Conservation (phyloP, 1,284 basidiomycete species). For the Cryptococcus sp. region DNA sequence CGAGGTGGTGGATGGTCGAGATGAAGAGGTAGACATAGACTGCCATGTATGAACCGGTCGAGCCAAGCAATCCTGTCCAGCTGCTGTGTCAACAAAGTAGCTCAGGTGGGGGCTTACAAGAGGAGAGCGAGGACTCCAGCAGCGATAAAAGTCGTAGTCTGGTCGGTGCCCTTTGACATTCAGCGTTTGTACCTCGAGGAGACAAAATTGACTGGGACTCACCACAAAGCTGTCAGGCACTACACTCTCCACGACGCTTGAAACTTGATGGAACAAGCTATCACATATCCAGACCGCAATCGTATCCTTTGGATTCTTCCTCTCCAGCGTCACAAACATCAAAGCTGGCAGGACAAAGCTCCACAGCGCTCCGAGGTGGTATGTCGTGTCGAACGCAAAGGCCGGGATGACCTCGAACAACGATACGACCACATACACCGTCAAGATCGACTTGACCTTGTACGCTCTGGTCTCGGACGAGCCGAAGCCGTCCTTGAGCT, state of each 20-base stretch:
- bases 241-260: conserved; percentile 12
- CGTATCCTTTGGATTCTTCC: conserved; percentile 22
- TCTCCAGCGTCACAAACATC: conserved; percentile 20
- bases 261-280: conserved; percentile 16
- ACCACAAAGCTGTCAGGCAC: conserved; percentile 15
- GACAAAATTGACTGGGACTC: neutral
- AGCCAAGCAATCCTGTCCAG: conserved; percentile 29
- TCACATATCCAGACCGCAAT: conserved; percentile 26
- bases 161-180: conserved; percentile 8
- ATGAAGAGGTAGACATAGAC: conserved; percentile 23
- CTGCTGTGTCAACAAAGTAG: conserved; percentile 6
- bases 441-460: conserved; percentile 25
- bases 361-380: conserved; percentile 37
- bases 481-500: conserved; percentile 20
- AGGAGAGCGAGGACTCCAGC: conserved; percentile 8
- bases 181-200: neutral
- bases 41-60: conserved; percentile 17
- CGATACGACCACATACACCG: conserved; percentile 19
- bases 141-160: conserved; percentile 10
- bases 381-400: conserved; percentile 25
- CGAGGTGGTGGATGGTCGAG: conserved; percentile 23
- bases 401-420: conserved; percentile 25
- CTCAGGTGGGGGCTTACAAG: conserved; percentile 9
- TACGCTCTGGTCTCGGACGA: conserved; percentile 9
- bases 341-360: conserved; percentile 27